Evolutionary conservation across 202 grass and related monocot genomes (phyloP).

Genomic region (Digitaria exilis): DNA sequence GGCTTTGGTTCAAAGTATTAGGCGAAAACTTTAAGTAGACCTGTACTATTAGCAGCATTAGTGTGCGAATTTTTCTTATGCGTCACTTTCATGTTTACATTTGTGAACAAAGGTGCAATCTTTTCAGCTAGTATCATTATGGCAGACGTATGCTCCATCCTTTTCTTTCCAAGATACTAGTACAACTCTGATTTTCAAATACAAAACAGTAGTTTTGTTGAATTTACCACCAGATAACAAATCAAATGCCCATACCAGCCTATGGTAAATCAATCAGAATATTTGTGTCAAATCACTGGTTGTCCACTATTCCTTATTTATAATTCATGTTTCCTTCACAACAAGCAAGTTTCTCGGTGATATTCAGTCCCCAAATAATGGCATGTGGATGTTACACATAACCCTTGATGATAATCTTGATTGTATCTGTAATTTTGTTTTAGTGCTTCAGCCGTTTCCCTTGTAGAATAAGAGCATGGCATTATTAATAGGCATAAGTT

Average conservation of each 20-base stretch:
- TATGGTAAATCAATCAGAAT: background rate
- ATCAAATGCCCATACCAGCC: background rate
- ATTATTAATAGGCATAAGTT: no score
- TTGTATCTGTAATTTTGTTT: no score
- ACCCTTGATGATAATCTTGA: no score
- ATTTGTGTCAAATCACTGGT: background rate
- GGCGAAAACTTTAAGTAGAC: background rate
- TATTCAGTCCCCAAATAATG: background rate
- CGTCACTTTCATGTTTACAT: constrained; percentile 1
- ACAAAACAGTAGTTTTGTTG: background rate
- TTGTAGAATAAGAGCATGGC: no score
- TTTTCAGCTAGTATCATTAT: background rate
- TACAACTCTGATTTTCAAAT: background rate
- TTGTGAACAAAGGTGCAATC: background rate
- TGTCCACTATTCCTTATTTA: background rate
- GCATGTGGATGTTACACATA: background rate
- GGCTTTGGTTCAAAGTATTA: constrained; percentile 4
- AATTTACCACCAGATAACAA: background rate
- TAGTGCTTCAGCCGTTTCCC: no score
- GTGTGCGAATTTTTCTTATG: background rate
- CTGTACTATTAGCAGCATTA: background rate
- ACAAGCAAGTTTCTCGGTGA: background rate
- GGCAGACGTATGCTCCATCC: background rate
- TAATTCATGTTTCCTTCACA: background rate
- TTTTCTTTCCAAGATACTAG: background rate